Evolutionary conservation across 2,329 filamentous ascomycete genomes (phyloP).

Genomic region (Penicillium verrucosum): DNA sequence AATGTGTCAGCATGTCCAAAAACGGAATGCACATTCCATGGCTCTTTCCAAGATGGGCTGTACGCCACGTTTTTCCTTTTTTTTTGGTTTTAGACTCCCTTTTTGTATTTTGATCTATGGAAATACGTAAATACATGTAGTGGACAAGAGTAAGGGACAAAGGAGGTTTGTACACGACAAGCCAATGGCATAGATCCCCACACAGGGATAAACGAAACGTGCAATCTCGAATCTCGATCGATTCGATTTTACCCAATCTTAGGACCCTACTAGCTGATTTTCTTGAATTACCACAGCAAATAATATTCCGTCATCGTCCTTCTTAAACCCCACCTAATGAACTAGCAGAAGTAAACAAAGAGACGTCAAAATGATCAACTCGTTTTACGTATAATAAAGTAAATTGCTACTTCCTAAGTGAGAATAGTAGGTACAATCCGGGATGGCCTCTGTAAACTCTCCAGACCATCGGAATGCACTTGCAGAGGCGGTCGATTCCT

Average conservation of each 20-base stretch:
- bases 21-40: background rate
- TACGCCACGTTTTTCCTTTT: background rate
- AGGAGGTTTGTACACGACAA: background rate
- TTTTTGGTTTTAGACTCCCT: too few species aligned
- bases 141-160: too few species aligned
- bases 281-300: background rate
- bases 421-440: background rate
- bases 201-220: conserved; percentile 14
- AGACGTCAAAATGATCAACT: background rate
- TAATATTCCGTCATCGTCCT: background rate
- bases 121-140: background rate
- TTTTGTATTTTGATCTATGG: background rate
- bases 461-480: background rate
- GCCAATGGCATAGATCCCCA: conserved; percentile 10
- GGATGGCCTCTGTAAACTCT: background rate
- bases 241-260: conserved; percentile 8
- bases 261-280: conserved; percentile 14
- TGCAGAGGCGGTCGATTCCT: background rate
- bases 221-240: conserved; percentile 15
- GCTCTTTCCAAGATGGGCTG: background rate
- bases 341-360: background rate
- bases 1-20: background rate
- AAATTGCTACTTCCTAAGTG: background rate
- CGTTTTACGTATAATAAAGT: background rate
- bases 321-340: background rate